Conservation (phyloP, 2,329 filamentous ascomycete genomes). For the Ophiostoma sp. region DNA sequence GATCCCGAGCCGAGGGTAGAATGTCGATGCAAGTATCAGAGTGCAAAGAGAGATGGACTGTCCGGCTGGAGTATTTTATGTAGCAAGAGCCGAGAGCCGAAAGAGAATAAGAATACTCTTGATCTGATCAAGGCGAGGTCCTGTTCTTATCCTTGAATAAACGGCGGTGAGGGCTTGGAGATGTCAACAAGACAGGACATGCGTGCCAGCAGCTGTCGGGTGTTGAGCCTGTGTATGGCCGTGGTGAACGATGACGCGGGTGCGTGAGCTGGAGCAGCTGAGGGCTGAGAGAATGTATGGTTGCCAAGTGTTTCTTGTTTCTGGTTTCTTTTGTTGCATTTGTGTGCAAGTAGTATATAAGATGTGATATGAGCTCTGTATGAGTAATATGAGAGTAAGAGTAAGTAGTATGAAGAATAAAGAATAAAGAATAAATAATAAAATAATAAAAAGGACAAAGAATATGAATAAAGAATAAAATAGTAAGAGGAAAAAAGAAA, state of each 20-base stretch:
- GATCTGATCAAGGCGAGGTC: background rate
- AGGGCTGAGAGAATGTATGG: background rate
- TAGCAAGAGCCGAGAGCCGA: too few species aligned
- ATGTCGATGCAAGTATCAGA: background rate
- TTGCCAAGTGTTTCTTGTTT: background rate
- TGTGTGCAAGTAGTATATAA: background rate
- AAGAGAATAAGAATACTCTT: background rate
- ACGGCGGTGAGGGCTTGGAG: background rate
- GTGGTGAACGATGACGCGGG: background rate
- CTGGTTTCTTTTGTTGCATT: background rate
- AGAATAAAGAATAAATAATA: constrained; percentile 15
- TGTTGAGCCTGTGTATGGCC: constrained; percentile 4
- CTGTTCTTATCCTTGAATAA: background rate
- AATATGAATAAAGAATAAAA: background rate
- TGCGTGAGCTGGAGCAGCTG: background rate
- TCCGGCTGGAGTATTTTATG: background rate
- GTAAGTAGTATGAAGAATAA: background rate
- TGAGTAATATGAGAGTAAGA: background rate
- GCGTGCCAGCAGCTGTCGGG: constrained; percentile 20
- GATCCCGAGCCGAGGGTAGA: background rate
- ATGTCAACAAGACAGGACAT: constrained; percentile 17
- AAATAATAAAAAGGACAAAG: background rate
- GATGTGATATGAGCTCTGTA: background rate
- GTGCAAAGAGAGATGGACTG: background rate
- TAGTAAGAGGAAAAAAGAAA: background rate